Conservation (phyloP, 1,284 basidiomycete species). For the Boletus sp. region DNA sequence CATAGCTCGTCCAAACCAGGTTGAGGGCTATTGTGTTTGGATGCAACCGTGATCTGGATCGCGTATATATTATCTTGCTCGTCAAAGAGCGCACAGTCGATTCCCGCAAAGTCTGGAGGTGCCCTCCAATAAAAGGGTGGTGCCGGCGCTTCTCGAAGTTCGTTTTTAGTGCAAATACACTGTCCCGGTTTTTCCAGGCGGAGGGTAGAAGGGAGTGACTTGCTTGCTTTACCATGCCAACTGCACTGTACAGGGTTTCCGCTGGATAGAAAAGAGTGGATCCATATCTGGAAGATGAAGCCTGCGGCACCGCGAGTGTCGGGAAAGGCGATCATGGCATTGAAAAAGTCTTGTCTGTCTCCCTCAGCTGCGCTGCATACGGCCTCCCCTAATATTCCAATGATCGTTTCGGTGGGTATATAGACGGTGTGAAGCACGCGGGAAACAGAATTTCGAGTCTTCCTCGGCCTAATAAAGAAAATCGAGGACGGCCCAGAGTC, state of each 20-base stretch:
- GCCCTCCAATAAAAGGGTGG: slow-evolving; percentile 1
- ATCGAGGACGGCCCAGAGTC: slow-evolving; percentile 1
- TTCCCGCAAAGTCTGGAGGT: background rate
- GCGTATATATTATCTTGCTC: background rate
- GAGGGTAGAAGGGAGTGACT: background rate
- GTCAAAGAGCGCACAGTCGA: background rate
- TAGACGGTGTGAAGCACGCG: background rate
- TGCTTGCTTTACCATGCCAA: background rate
- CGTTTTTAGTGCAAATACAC: background rate
- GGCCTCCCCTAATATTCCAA: background rate
- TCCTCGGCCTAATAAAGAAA: slow-evolving; percentile 1
- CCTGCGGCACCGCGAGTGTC: background rate
- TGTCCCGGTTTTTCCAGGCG: background rate
- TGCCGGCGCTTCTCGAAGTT: background rate
- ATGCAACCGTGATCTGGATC: slow-evolving; percentile 2
- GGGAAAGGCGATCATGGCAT: background rate
- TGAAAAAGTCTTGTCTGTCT: slow-evolving; percentile 5
- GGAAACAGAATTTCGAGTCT: background rate
- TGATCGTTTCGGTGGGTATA: slow-evolving; percentile 2
- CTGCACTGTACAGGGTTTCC: background rate
- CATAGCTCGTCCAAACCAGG: slow-evolving; percentile 1
- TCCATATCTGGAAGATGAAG: slow-evolving; percentile 5
- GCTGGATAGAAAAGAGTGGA: background rate
- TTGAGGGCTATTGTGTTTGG: background rate
- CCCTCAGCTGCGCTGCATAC: background rate